phyloP scores from a whole-genome alignment of 1,284 basidiomycete genomes.

The Schizopora paradoxa region DNA sequence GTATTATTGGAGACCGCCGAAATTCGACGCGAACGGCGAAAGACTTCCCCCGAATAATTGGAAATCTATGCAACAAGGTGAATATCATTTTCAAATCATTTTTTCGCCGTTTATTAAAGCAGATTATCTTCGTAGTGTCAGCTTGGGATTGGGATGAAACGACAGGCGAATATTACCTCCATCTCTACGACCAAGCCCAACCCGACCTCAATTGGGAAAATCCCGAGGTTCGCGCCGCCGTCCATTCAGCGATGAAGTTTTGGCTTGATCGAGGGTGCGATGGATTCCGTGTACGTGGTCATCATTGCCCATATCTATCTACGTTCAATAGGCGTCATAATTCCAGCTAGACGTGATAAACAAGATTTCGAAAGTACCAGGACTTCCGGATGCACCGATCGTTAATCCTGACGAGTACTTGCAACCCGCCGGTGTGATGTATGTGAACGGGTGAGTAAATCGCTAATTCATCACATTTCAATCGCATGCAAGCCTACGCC shows the following conservation, averaged over 20 bases:
- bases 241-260: constrained; percentile 65
- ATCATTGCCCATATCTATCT: no score
- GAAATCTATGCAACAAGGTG: constrained; percentile 62
- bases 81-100: constrained; percentile 4
- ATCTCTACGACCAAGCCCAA: constrained; percentile 65
- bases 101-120: background rate
- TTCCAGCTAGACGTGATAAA: constrained; percentile 66
- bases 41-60: constrained; percentile 69
- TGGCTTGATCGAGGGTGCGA: constrained; percentile 73
- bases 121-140: no score
- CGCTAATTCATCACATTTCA: background rate
- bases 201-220: constrained; percentile 82
- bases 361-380: constrained; percentile 56
- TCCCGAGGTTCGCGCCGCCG: constrained; percentile 52
- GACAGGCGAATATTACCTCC: constrained; percentile 72
- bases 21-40: constrained; percentile 45
- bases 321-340: no score
- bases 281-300: constrained; percentile 56
- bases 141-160: constrained; percentile 70
- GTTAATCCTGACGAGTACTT: constrained; percentile 44
- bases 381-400: constrained; percentile 62
- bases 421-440: constrained; percentile 53
- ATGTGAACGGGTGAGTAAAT: constrained; percentile 50
- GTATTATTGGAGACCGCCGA: constrained; percentile 75
- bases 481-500: no score